These are phyloP conservation scores for Sorghum bicolor DNA, from an alignment of 176 grass and related monocot species.

Conservation along the genomic window DNA sequence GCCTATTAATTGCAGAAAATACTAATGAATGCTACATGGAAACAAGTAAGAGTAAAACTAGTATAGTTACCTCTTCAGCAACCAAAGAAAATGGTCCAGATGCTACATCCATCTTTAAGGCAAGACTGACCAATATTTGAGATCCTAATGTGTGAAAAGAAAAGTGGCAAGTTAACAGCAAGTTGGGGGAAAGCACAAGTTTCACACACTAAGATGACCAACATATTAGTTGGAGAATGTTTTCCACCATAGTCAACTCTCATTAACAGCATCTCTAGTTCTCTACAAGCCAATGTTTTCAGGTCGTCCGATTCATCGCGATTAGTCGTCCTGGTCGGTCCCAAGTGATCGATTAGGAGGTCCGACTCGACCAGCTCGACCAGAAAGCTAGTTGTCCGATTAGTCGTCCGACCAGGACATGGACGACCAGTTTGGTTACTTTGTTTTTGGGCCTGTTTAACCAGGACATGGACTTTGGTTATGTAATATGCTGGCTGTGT, in stretches of 20 bases:
- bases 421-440: no score
- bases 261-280: background rate
- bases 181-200: background rate
- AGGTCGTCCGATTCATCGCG: no score
- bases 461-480: no score
- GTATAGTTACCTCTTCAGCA: constrained; percentile 77
- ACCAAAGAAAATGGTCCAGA: constrained; percentile 78
- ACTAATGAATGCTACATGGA: background rate
- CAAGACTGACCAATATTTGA: constrained; percentile 84
- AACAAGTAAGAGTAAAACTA: background rate
- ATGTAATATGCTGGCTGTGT: no score
- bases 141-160: constrained; percentile 45
- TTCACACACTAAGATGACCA: background rate
- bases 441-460: no score
- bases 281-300: background rate
- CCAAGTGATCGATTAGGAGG: no score
- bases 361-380: no score
- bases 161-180: background rate
- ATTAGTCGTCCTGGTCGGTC: no score
- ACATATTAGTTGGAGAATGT: background rate
- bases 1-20: background rate
- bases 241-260: background rate
- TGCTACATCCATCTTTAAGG: constrained; percentile 60
- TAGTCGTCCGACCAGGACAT: no score
- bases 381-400: no score